phyloP scores from a whole-genome alignment of 768 basidiomycete species.

The Suillus variegatus region DNA sequence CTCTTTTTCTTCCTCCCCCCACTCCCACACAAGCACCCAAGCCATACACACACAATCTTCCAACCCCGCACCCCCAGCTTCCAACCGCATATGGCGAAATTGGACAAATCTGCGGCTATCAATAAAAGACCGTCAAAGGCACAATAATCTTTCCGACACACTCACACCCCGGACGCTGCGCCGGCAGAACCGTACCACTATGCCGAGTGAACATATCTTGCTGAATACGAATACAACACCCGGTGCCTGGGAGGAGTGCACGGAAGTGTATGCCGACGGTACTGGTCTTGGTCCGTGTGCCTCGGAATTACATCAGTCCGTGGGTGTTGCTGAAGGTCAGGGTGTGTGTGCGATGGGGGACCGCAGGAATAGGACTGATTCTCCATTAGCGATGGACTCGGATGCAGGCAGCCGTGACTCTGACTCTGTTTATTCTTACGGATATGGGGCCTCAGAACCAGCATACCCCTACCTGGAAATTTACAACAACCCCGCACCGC shows the following conservation, averaged over 20 bases:
- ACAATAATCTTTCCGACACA: conserved; percentile 13
- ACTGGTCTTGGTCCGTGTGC: background rate
- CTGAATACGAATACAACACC: conserved; percentile 9
- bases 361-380: background rate
- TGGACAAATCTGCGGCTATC: conserved; percentile 7
- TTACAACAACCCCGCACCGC: conserved; percentile 27
- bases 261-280: background rate
- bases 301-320: background rate
- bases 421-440: conserved; percentile 23
- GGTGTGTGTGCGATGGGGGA: background rate
- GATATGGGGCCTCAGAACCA: conserved; percentile 26
- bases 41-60: conserved; percentile 14
- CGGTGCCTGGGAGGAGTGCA: conserved; percentile 2
- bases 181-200: conserved; percentile 15
- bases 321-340: background rate
- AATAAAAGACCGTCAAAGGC: conserved; percentile 15
- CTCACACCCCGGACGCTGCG: conserved; percentile 24
- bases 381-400: background rate
- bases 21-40: conserved; percentile 17
- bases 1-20: conserved; percentile 25
- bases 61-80: conserved; percentile 2
- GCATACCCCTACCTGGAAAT: conserved; percentile 34
- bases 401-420: background rate
- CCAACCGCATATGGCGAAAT: conserved; percentile 17
- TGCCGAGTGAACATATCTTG: conserved; percentile 13